phyloP scores from a whole-genome alignment of 2,329 filamentous ascomycete species.

The Fusarium setosum region DNA sequence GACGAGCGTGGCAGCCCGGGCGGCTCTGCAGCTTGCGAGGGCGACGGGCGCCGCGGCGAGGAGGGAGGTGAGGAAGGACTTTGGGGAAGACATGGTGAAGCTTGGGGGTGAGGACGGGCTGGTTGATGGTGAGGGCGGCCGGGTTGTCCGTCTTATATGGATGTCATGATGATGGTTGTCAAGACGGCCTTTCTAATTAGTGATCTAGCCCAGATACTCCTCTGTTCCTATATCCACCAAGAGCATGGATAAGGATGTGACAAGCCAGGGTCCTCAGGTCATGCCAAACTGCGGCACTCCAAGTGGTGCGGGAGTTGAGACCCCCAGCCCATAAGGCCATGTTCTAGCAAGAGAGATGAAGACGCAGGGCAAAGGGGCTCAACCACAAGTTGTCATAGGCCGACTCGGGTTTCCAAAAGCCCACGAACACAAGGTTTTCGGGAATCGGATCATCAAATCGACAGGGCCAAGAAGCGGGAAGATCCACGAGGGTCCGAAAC shows the following conservation, averaged over 20 bases:
- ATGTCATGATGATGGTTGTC: neutral
- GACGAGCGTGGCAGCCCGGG: constrained; percentile 6
- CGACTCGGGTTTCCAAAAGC: neutral
- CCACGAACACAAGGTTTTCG: neutral
- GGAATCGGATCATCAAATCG: constrained; percentile 17
- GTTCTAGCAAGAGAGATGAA: constrained; percentile 3
- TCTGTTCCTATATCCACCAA: neutral
- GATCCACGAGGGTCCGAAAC: constrained; percentile 24
- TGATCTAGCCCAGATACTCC: neutral
- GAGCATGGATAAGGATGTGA: neutral
- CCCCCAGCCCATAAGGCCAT: neutral
- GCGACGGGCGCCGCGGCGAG: constrained; percentile 34
- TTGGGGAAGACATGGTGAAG: constrained; percentile 36
- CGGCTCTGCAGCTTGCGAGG: constrained; percentile 9
- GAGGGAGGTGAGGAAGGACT: constrained; percentile 33
- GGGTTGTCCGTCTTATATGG: constrained; percentile 7
- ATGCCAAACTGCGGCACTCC: neutral
- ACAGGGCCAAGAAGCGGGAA: constrained; percentile 12
- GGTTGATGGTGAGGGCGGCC: neutral
- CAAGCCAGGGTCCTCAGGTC: neutral
- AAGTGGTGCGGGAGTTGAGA: neutral
- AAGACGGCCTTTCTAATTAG: neutral
- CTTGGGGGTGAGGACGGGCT: neutral
- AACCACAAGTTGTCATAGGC: constrained; percentile 12
- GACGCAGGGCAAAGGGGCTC: neutral